Evolutionary conservation across 805 yeast species (phyloP), one percentile per base, ranked within the genome.

Genomic region (Wickerhamiella musiphila): DNA sequence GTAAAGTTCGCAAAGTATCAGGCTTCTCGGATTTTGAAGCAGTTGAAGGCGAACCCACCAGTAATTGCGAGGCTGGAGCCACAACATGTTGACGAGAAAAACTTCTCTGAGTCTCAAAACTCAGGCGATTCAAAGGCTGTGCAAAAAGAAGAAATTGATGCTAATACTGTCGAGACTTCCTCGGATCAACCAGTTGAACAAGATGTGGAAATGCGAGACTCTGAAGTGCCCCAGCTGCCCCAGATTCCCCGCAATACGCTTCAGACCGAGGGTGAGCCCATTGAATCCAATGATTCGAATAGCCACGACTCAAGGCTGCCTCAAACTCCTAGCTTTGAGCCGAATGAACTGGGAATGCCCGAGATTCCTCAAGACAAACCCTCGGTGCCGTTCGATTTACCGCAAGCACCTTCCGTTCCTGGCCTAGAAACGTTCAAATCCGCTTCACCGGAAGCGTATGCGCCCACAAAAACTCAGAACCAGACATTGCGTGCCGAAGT

Each of bases 1-100:
- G 58, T 63, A 29, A 70, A 69, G 45, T 77, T 67, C 41, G 68
- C 78, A 11, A 73, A 73, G 47, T 73, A 57, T 46, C 76, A 71
- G 39, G 67, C 75, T 11, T 63, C 69, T 6, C 52, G 78, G 23
- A 72, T 74, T 18, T 47, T 73, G 32, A 64, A 59, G 38, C 60
- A 68, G 0, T 42, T 59, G 23, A 64, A 58, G 37, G 48, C 48
- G n/a, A n/a, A n/a, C n/a, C n/a, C n/a, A n/a, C n/a, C n/a, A n/a
- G n/a, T n/a, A n/a, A n/a, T n/a, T n/a, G n/a, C n/a, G n/a, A n/a
- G n/a, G n/a, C n/a, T n/a, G n/a, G n/a, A n/a, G n/a, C n/a, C n/a
- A n/a, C n/a, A n/a, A n/a, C n/a, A n/a, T n/a, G n/a, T n/a, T n/a
- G n/a, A n/a, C n/a, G n/a, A n/a, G n/a, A n/a, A n/a, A 13, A 4